A percentile compares a stretch with the other conserved stretches of the same genome.
Evolutionary conservation across 345 rosid genomes (phyloP).

Genomic region (Gynandropsis gynandra): DNA sequence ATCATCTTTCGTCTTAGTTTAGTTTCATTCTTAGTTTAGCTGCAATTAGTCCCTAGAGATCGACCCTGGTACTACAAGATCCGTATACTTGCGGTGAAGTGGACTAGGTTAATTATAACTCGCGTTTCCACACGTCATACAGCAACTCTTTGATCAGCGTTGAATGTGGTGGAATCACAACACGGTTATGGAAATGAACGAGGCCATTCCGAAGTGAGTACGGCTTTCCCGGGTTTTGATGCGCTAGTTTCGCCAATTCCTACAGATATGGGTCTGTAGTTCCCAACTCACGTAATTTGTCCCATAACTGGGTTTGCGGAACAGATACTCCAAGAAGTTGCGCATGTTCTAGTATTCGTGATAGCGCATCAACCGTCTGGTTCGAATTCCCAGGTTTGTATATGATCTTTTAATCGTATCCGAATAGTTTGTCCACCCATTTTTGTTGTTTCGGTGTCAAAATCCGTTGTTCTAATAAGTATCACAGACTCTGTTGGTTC

Average conservation of each 20-base stretch:
- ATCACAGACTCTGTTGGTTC: not conserved
- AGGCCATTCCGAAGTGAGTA: not conserved
- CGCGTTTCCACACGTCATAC: too few relatives aligned
- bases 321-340: not conserved
- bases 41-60: too few relatives aligned
- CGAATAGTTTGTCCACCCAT: too few relatives aligned
- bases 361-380: not conserved
- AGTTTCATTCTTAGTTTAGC: too few relatives aligned
- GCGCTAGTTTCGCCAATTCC: not conserved
- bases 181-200: not conserved
- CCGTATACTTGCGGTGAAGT: too few relatives aligned
- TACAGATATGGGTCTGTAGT: not conserved
- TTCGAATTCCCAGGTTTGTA: too few relatives aligned
- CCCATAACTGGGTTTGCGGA: not conserved
- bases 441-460: too few relatives aligned
- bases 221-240: not conserved
- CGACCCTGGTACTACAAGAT: too few relatives aligned
- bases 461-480: not conserved
- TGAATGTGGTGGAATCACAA: not conserved
- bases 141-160: not conserved
- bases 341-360: not conserved
- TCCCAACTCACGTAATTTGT: not conserved
- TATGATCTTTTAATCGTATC: too few relatives aligned
- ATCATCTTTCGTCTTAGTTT: too few relatives aligned
- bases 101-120: too few relatives aligned